Conservation (phyloP, 345 rosid species). For the Garcia nutans region DNA sequence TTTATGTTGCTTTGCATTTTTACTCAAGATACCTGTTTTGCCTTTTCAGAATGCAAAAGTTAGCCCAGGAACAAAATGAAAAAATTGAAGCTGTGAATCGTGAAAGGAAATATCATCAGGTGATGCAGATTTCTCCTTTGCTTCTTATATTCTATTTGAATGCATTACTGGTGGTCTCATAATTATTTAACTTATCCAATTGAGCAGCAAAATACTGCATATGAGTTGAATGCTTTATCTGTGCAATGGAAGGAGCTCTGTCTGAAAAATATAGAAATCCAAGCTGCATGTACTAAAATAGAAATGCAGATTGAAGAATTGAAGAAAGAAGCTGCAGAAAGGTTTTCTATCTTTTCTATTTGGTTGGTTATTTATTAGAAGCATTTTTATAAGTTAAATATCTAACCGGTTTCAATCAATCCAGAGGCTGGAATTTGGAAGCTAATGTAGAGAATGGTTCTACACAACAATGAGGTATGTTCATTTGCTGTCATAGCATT, state of each 20-base stretch:
- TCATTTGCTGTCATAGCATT: background rate
- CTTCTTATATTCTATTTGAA: constrained; percentile 11
- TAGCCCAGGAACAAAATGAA: constrained; percentile 75
- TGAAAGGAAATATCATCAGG: constrained; percentile 97
- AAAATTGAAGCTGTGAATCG: constrained; percentile 88
- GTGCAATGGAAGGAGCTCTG: constrained; percentile 93
- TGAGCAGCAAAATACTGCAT: constrained; percentile 80
- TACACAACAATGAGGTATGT: constrained; percentile 27
- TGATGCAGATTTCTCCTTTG: constrained; percentile 25
- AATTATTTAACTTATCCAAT: constrained; percentile 12
- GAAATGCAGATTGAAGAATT: constrained; percentile 58
- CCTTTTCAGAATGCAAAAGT: constrained; percentile 65
- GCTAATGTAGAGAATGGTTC: constrained; percentile 53
- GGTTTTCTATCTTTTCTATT: constrained; percentile 38
- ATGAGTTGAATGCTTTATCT: constrained; percentile 82
- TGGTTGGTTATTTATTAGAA: constrained; percentile 7
- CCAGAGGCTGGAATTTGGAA: constrained; percentile 84
- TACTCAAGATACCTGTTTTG: background rate
- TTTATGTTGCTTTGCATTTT: background rate
- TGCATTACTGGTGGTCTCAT: constrained; percentile 15
- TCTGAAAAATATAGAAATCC: constrained; percentile 80
- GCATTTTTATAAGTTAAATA: constrained; percentile 11
- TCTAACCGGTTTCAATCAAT: constrained; percentile 23
- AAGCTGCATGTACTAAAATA: constrained; percentile 61
- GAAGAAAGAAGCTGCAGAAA: constrained; percentile 71